These are phyloP conservation scores for Komagataella mondaviorum DNA, from an alignment of 805 yeast genomes.

Conservation along the genomic window DNA sequence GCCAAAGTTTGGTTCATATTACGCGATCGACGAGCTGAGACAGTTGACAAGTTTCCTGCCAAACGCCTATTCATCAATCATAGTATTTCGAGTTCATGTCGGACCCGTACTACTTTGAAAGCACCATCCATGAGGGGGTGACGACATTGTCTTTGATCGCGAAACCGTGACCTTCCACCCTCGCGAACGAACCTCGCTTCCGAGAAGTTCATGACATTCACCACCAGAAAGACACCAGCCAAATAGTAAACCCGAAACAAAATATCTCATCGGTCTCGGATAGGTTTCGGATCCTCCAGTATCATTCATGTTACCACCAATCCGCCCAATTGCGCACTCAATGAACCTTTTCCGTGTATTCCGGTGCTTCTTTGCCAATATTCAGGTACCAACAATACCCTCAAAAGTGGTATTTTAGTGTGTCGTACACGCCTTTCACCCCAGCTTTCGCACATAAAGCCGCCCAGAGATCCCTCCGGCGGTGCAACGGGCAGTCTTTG, in stretches of 20 bases:
- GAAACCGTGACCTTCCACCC: neutral
- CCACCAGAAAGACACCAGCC: neutral
- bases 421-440: neutral
- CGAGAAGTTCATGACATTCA: neutral
- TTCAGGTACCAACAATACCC: neutral
- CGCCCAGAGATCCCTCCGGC: neutral
- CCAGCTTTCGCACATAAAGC: neutral
- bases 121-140: neutral
- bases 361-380: neutral
- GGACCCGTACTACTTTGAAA: neutral
- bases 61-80: neutral
- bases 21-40: neutral
- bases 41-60: neutral
- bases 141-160: neutral
- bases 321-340: neutral
- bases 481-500: neutral
- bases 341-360: neutral
- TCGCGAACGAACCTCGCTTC: neutral
- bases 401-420: neutral
- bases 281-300: neutral
- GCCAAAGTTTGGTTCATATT: neutral
- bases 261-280: neutral
- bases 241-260: neutral
- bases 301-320: too few relatives aligned
- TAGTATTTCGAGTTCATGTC: neutral